Evolutionary conservation across 495 filamentous ascomycete genomes (phyloP), one percentile per base, ranked within the genome.

Genomic region (Thermochaetoides thermophila): DNA sequence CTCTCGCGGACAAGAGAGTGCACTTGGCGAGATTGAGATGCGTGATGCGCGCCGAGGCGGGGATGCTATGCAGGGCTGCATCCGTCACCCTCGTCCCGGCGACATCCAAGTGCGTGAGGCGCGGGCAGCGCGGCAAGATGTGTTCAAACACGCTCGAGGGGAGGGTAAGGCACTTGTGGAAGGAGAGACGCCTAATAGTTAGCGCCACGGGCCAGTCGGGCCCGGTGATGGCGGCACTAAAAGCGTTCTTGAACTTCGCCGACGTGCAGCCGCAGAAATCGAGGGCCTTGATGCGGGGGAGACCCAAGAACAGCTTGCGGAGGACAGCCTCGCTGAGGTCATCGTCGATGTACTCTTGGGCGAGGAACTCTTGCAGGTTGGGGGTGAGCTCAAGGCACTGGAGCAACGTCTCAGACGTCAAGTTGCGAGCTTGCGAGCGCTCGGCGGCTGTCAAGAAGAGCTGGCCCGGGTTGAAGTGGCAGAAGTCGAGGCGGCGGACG

Each of bases 401-500:
- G 33, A 81, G 56, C 34, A 92, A 64, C 13, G 83, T 89, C 46
- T 68, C 67, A 24, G 79, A 65, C 17, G 83, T 92, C 45, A 92
- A 55, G 52, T 86, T 86, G 53, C 77, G 78, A 43, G 84, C 81
- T 53, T 82, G 71, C 23, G 69, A 61, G 28, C 84, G 81, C 70
- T 84, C 79, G 57, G 78, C 73, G 44, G 72, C 79, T 27, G 79
- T 87, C 31, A 76, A 71, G 45, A 85, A 84, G 22, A 85, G 62
- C 17, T 81, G 81, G 12, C 81, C 69, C 5, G 83, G 83, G 48
- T 83, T 89, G 57, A 86, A 87, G 61, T 86, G 81, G 27, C 81
- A 84, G 53, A 92, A 85, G 56, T 92, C 84, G 17, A 89, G 59
- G 25, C 84, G 76, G 31, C 78, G 72, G 22, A 89, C 81, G 33